A percentile compares a stretch with the other conserved stretches of the same genome.
Evolutionary conservation across 78 protist genomes (phyloP).

Genomic region (Dictyostelium capitatum): DNA sequence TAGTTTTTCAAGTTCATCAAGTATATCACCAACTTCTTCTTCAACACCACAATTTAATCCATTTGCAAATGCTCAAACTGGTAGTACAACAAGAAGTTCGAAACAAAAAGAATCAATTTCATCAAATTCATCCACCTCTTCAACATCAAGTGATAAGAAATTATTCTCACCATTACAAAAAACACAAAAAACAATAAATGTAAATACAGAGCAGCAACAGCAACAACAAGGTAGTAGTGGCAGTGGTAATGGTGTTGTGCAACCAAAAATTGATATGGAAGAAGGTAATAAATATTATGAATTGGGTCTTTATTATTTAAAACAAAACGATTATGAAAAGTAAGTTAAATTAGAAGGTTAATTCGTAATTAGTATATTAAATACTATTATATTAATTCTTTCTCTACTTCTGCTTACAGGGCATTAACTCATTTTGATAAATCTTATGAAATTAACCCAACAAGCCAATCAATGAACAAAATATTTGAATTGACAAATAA

Average conservation of each 20-base stretch:
- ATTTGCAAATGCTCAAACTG: background rate
- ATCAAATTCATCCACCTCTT: background rate
- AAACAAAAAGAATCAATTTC: background rate
- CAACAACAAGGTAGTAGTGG: background rate
- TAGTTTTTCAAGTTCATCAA: background rate
- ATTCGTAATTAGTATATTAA: background rate
- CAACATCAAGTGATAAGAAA: constrained; percentile 1
- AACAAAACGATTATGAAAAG: constrained; percentile 68
- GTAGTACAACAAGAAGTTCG: background rate
- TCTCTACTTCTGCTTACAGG: too few relatives aligned
- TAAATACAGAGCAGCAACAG: background rate
- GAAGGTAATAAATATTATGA: constrained; percentile 59
- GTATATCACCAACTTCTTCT: constrained; percentile 6
- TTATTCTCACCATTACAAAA: constrained; percentile 10
- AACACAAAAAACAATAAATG: background rate
- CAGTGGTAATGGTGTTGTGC: background rate
- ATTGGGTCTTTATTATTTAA: constrained; percentile 47
- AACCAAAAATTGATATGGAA: constrained; percentile 11
- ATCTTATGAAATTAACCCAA: constrained; percentile 78
- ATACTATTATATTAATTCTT: background rate
- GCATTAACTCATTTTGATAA: constrained; percentile 68
- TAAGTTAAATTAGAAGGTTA: background rate
- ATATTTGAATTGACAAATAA: constrained; percentile 64
- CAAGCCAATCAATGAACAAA: constrained; percentile 63
- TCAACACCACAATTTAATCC: constrained; percentile 13